A percentile compares a stretch with the other conserved stretches of the same genome.
Evolutionary conservation across 768 basidiomycete genomes (phyloP).

Genomic region (Kwoniella botswanensis): DNA sequence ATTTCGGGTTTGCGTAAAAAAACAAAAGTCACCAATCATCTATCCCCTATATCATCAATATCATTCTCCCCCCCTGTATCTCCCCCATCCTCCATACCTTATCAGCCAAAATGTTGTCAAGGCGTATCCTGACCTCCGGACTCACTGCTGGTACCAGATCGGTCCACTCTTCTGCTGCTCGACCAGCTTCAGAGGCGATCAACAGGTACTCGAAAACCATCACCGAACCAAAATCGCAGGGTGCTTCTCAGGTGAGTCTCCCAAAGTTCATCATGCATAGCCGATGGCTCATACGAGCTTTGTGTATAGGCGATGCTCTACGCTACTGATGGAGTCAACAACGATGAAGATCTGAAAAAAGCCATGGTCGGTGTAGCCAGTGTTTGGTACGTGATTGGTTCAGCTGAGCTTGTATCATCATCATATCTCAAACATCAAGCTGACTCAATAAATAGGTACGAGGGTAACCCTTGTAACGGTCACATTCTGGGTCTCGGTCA

Average conservation of each 20-base stretch:
- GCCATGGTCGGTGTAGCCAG: slow-evolving; percentile 97
- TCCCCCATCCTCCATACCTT: not conserved
- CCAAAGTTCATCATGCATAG: not conserved
- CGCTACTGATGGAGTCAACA: slow-evolving; percentile 89
- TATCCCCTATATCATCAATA: not conserved
- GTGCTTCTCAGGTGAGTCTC: slow-evolving; percentile 78
- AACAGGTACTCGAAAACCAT: slow-evolving; percentile 77
- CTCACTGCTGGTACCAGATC: slow-evolving; percentile 1
- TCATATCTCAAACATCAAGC: no score
- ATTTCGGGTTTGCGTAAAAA: not conserved
- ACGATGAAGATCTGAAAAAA: slow-evolving; percentile 85
- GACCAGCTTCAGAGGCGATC: slow-evolving; percentile 42
- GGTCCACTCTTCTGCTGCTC: slow-evolving; percentile 19
- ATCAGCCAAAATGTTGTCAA: slow-evolving; percentile 21
- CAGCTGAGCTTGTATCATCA: not conserved
- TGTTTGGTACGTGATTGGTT: slow-evolving; percentile 72
- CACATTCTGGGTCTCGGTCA: slow-evolving; percentile 89
- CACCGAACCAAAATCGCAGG: slow-evolving; percentile 92
- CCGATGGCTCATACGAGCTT: not conserved
- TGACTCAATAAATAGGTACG: slow-evolving; percentile 70
- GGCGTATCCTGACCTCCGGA: slow-evolving; percentile 10
- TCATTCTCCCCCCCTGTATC: not conserved
- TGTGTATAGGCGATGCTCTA: slow-evolving; percentile 87
- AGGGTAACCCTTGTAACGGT: slow-evolving; percentile 98
- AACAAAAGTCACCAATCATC: not conserved